These are phyloP conservation scores for Astragalus membranaceus DNA, from an alignment of 306 rosid genomes.

Conservation along the genomic window DNA sequence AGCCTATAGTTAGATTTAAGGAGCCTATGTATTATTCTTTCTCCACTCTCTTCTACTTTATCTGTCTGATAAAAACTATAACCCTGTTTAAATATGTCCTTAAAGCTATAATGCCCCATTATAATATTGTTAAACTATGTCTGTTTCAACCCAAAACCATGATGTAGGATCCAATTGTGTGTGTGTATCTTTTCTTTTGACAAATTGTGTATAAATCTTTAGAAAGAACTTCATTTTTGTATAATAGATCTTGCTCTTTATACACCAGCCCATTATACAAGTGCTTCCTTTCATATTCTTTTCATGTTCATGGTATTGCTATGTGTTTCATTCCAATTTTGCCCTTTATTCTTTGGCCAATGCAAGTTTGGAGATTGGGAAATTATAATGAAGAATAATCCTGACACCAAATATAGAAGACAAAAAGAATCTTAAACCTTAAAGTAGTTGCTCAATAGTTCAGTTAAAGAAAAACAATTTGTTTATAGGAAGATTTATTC, in stretches of 20 bases:
- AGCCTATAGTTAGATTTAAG: neutral
- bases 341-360: neutral
- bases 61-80: neutral
- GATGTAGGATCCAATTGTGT: constrained; percentile 17
- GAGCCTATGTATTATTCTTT: neutral
- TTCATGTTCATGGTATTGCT: neutral
- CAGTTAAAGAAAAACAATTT: neutral
- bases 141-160: constrained; percentile 21
- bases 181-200: neutral
- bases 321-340: neutral
- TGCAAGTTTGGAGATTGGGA: neutral
- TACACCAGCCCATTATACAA: neutral
- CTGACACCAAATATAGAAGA: constrained; percentile 1
- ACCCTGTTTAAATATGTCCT: constrained; percentile 34
- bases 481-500: constrained; percentile 12
- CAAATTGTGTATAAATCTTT: neutral
- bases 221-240: constrained; percentile 11
- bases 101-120: constrained; percentile 13
- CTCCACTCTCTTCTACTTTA: constrained; percentile 12
- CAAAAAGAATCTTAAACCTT: constrained; percentile 4
- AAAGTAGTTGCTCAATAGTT: constrained; percentile 1
- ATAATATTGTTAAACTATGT: constrained; percentile 10
- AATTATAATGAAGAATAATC: neutral
- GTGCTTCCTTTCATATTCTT: constrained; percentile 13
- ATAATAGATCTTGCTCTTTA: neutral